Percentiles rank a stretch among this genome's conserved stretches.
These are phyloP conservation scores for Fusarium staphyleae DNA, from an alignment of 2,329 filamentous ascomycete species.

Conservation along the genomic window DNA sequence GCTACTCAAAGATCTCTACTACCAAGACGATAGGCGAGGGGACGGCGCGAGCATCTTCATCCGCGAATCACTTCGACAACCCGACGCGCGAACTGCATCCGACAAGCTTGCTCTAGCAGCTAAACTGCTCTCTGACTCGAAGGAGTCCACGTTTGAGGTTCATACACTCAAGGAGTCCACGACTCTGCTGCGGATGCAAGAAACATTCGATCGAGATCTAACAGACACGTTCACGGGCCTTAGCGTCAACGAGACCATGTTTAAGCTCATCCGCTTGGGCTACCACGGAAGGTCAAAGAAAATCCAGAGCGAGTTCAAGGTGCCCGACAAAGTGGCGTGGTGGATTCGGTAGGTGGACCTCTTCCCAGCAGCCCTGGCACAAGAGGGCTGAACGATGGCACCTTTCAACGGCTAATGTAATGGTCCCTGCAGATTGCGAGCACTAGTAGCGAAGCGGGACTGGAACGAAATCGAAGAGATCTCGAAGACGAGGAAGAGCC, in stretches of 20 bases:
- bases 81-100: slow-evolving; percentile 70
- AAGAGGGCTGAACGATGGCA: slow-evolving; percentile 3
- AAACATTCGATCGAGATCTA: slow-evolving; percentile 84
- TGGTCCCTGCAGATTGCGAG: slow-evolving; percentile 68
- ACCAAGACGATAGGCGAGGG: slow-evolving; percentile 90
- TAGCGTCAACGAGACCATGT: slow-evolving; percentile 90
- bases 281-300: slow-evolving; percentile 87
- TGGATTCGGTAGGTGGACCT: slow-evolving; percentile 69
- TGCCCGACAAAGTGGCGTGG: slow-evolving; percentile 88
- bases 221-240: slow-evolving; percentile 80
- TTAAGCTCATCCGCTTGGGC: slow-evolving; percentile 82
- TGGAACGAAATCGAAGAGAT: slow-evolving; percentile 94
- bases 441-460: slow-evolving; percentile 86
- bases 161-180: slow-evolving; percentile 80
- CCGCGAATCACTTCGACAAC: slow-evolving; percentile 79
- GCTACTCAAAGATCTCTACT: slow-evolving; percentile 93
- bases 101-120: slow-evolving; percentile 91
- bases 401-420: slow-evolving; percentile 29
- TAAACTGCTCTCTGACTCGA: slow-evolving; percentile 83
- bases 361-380: slow-evolving; percentile 17
- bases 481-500: slow-evolving; percentile 78
- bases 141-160: slow-evolving; percentile 78
- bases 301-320: slow-evolving; percentile 89
- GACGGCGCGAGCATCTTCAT: slow-evolving; percentile 90
- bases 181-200: slow-evolving; percentile 83